phyloP scores from a whole-genome alignment of 176 grass and related monocot genomes.

The Aegilops bicornis region DNA sequence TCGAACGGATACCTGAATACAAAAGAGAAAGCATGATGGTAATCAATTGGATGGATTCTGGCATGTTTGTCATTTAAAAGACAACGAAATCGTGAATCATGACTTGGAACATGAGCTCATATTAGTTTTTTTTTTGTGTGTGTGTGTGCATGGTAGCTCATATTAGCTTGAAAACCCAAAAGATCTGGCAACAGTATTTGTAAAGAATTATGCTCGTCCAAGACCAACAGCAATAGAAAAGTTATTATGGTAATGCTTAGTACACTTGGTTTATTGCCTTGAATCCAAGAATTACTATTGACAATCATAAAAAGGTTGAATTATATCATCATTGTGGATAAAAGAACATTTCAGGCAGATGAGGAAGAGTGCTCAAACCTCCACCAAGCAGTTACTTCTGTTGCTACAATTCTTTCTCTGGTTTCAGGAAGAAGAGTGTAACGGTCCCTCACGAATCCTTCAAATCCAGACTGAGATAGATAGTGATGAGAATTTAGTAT shows the following conservation, averaged over 20 bases:
- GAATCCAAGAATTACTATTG: background rate
- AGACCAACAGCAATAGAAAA: background rate
- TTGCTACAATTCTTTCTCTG: constrained; percentile 88
- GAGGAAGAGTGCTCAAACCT: constrained; percentile 40
- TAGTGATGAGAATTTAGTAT: background rate
- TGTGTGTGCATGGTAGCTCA: background rate
- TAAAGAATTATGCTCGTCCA: background rate
- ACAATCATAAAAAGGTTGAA: background rate
- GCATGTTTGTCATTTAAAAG: constrained; percentile 2
- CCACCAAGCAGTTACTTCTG: constrained; percentile 95
- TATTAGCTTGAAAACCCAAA: background rate
- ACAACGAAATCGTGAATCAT: background rate
- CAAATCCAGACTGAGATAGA: constrained; percentile 81
- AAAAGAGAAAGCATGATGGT: background rate
- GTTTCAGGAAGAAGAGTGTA: constrained; percentile 93
- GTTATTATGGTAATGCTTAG: too few relatives aligned
- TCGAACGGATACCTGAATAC: constrained; percentile 69
- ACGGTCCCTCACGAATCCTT: constrained; percentile 82
- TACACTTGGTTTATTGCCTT: background rate
- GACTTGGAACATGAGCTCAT: background rate
- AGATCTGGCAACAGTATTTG: background rate
- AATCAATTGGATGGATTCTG: background rate
- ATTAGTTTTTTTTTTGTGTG: background rate
- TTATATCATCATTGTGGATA: background rate
- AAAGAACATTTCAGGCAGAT: background rate